Base-by-base conservation (phyloP, 441 rosid genomes). In the Capsella rubella region DNA sequence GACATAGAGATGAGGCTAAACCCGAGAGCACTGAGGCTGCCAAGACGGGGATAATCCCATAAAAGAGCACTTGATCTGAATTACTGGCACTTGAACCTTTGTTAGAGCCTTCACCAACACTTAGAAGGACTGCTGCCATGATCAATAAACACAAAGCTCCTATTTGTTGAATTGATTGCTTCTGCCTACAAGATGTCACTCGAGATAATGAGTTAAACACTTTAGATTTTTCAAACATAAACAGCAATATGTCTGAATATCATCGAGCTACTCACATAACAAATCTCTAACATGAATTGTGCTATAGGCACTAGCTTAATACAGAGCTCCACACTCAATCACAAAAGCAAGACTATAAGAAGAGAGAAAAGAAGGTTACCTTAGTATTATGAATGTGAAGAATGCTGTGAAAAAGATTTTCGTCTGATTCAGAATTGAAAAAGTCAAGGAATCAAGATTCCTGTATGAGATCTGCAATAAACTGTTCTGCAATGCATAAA, bases 1-100 rank as follows among this genome's bases (percentile, higher is more conserved):
- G 99, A 74, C 99, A 95, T 69, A 95, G 81, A 60, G 98, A 80
- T 18, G 99, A 95, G 65, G 99, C 99, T 72, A 95, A 87, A 78
- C 99, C 98, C 34, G 99, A 95, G 74, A 95, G 98, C 34, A 93
- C 89, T 74, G 99, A 95, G 68, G 97, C 99, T 82, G 79, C 88
- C 76, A 93, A 83, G 64, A 95, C 97, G 31, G 99, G 99, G 71
- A 87, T 82, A 68, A 95, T 95, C 54, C 99, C 99, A 72, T 86
- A 87, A 77, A 95, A 90, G 64, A 95, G 57, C 73, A 89, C 82
- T 74, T 78, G 86, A 64, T 95, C 97, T 3, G 93, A 83, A 66
- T 82, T 71, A 63, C 78, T 72, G 60, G 75, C 75, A 42, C 74
- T 73, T 54, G 97, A 84, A 69, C 76, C 85, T 77, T 84, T 91